Base-by-base conservation (phyloP, 305 asterid genomes). In the Fraxinus albicans region DNA sequence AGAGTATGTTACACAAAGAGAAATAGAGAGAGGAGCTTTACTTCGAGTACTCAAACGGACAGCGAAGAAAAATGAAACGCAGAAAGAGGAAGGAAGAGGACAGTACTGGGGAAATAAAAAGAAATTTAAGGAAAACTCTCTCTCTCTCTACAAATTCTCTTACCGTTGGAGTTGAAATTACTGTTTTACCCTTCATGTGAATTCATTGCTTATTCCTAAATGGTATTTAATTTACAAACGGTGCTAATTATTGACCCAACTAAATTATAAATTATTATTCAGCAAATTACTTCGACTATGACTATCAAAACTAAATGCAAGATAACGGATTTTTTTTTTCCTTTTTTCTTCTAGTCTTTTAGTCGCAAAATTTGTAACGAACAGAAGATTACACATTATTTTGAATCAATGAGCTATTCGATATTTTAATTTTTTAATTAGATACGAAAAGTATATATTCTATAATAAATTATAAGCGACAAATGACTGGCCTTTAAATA, bases 111-210 rank as follows among this genome's bases (percentile, higher is more conserved):
- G 73, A 79, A 81, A 80, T 78, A 79, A 81, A 82, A 81, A 55
- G 79, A 44, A 76, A 79, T 70, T 65, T 34, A 23, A 35, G 23
- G 72, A 70, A 83, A 85, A 74, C 33, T 29, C 67, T 84, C 21
- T 34, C 72, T 85, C 47, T 79, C 76, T 77, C 89, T 86, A 77
- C 23, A 83, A 83, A 80, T 84, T 81, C 86, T 80, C 85, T 84
- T 85, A 83, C 88, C 90, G 92, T 87, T 89, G 89, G 86, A 80
- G 80, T 88, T 85, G 21, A 81, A 81, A 81, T 72, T 81, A 84
- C 91, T 9, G 47, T 84, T 82, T 78, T 82, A 88, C 88, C 77
- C 82, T 35, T 33, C 6, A 6, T 12, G 12, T 27, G 12, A 72
- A 31, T 72, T 72, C 25, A 72, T 33, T 72, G 76, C 23, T 70